Conservation (phyloP, 805 yeast genomes). For the Grigorovia humatica region DNA sequence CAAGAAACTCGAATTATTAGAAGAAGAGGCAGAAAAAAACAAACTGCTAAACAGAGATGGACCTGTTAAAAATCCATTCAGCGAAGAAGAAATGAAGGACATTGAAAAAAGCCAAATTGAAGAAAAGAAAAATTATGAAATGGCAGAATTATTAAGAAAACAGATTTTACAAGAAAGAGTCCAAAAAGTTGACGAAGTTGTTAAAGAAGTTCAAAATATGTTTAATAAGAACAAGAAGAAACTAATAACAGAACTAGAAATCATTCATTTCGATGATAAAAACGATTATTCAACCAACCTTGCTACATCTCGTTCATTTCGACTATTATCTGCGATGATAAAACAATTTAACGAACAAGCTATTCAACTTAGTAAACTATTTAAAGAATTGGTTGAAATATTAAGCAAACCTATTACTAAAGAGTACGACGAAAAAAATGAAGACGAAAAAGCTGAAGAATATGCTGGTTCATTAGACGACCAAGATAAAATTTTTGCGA, state of each 20-base stretch:
- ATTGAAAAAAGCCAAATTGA: conserved; percentile 30
- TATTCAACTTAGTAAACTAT: conserved; percentile 14
- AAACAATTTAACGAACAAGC: conserved; percentile 19
- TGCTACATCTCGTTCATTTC: conserved; percentile 14
- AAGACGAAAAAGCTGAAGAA: conserved; percentile 58
- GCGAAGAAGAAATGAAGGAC: conserved; percentile 20
- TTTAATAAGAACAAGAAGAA: conserved; percentile 6
- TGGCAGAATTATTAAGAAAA: conserved; percentile 53
- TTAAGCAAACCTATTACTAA: conserved; percentile 23
- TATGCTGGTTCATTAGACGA: conserved; percentile 63
- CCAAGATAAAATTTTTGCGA: conserved; percentile 60
- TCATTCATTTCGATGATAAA: conserved; percentile 10
- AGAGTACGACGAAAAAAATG: conserved; percentile 11
- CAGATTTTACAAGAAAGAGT: conserved; percentile 37
- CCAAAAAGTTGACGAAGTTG: conserved; percentile 13
- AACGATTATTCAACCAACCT: conserved; percentile 17
- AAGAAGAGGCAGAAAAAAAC: conserved; percentile 23
- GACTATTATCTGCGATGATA: conserved; percentile 10
- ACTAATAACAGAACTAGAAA: conserved; percentile 4
- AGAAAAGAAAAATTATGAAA: conserved; percentile 45
- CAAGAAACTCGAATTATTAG: conserved; percentile 17
- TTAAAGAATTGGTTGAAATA: conserved; percentile 9
- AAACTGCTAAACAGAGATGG: neutral
- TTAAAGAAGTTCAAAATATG: conserved; percentile 18
- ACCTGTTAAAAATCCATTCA: conserved; percentile 2